Evolutionary conservation across 176 grass and related monocot genomes (phyloP).

Genomic region (Aegilops speltoides): DNA sequence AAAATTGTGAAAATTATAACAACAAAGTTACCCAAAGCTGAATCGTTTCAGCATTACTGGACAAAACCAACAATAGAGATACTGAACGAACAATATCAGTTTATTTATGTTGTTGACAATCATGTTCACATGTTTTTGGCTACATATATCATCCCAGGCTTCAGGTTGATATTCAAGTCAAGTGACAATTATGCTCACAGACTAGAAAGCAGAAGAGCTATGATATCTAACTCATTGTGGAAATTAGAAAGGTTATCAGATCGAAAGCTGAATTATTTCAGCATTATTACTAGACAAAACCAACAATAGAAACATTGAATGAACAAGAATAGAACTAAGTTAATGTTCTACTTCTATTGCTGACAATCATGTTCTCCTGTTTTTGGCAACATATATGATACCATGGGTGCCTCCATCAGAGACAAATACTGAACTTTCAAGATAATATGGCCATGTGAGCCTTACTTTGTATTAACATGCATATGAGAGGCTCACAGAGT

Average conservation of each 20-base stretch:
- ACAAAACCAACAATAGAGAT: neutral
- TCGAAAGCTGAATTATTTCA: neutral
- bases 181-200: neutral
- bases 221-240: neutral
- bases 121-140: neutral
- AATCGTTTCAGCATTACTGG: neutral
- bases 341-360: neutral
- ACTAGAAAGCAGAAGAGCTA: neutral
- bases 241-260: neutral
- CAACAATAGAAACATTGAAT: neutral
- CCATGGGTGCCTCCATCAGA: neutral
- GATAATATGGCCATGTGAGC: neutral
- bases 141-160: neutral
- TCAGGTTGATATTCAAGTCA: neutral
- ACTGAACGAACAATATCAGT: neutral
- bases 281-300: neutral
- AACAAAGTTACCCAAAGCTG: neutral
- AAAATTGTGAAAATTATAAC: neutral
- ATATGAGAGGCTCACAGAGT: neutral
- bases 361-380: neutral
- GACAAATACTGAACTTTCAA: neutral
- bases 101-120: neutral
- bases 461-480: constrained; percentile 1
- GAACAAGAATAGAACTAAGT: neutral
- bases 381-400: neutral